phyloP scores from a whole-genome alignment of 345 rosid genomes.

The Gossypium stocksii region DNA sequence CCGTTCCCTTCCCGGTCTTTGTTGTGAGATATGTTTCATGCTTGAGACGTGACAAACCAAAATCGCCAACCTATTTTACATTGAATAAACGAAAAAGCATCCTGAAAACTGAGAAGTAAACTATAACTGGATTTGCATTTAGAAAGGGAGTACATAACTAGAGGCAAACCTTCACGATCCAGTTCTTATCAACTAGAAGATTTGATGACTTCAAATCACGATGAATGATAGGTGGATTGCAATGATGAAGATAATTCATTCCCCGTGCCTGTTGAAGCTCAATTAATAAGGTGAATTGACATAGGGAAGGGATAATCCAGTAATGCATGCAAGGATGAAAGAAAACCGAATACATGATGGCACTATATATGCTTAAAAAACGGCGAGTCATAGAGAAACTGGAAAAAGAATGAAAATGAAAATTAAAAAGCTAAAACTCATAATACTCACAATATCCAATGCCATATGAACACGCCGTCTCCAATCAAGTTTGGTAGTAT shows the following conservation, averaged over 20 bases:
- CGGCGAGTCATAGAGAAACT: not conserved
- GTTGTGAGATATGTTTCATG: conserved; percentile 72
- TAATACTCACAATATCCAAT: conserved; percentile 71
- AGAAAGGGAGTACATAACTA: conserved; percentile 6
- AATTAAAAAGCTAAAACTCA: not conserved
- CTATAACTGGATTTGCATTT: not conserved
- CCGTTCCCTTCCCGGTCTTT: conserved; percentile 94
- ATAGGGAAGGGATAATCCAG: conserved; percentile 3
- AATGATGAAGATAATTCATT: conserved; percentile 91
- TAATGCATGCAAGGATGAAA: conserved; percentile 14
- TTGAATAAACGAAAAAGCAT: not conserved
- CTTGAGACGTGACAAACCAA: conserved; percentile 96
- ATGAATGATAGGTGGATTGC: conserved; percentile 88
- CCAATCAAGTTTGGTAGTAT: conserved; percentile 78
- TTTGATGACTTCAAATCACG: conserved; percentile 67
- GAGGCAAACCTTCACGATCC: conserved; percentile 81
- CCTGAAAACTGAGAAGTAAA: not conserved
- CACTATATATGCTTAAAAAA: not conserved
- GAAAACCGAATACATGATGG: conserved; percentile 3
- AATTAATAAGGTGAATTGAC: not conserved
- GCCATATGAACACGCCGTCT: conserved; percentile 88
- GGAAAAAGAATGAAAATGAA: not conserved
- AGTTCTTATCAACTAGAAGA: conserved; percentile 88
- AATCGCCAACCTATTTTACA: conserved; percentile 81
- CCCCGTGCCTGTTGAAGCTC: conserved; percentile 73